Conservation (phyloP, 805 yeast genomes). For the Kuraishia molischiana region DNA sequence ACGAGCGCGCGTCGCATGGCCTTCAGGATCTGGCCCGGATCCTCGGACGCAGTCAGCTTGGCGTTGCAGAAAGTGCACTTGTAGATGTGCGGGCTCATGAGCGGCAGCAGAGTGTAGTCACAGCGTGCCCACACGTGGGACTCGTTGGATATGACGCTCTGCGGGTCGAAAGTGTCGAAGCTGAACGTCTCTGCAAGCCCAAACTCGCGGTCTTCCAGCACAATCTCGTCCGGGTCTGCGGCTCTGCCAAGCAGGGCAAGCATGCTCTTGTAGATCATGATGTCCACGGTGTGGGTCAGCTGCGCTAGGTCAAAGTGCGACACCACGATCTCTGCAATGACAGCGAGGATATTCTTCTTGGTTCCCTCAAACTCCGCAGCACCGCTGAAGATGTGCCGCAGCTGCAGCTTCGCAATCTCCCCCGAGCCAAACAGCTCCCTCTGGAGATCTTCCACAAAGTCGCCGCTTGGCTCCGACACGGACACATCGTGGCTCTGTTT, state of each 20-base stretch:
- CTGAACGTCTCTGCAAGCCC: background rate
- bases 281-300: background rate
- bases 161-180: constrained; percentile 3
- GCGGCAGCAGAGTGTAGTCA: constrained; percentile 24
- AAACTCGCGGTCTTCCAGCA: background rate
- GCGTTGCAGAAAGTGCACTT: constrained; percentile 24
- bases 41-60: constrained; percentile 10
- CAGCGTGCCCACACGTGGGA: constrained; percentile 28
- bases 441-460: background rate
- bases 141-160: constrained; percentile 11
- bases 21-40: constrained; percentile 4
- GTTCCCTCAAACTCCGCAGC: background rate
- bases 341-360: background rate
- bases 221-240: background rate
- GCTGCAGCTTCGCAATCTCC: background rate
- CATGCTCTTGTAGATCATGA: background rate
- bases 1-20: constrained; percentile 12
- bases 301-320: background rate
- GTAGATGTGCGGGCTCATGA: constrained; percentile 21
- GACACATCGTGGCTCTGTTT: background rate
- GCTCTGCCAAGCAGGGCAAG: background rate
- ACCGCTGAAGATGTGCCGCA: background rate
- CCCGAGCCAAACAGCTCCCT: background rate
- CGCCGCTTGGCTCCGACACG: background rate
- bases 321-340: background rate